phyloP scores from a whole-genome alignment of 2,329 filamentous ascomycete species.

The Dactylellina sp. region DNA sequence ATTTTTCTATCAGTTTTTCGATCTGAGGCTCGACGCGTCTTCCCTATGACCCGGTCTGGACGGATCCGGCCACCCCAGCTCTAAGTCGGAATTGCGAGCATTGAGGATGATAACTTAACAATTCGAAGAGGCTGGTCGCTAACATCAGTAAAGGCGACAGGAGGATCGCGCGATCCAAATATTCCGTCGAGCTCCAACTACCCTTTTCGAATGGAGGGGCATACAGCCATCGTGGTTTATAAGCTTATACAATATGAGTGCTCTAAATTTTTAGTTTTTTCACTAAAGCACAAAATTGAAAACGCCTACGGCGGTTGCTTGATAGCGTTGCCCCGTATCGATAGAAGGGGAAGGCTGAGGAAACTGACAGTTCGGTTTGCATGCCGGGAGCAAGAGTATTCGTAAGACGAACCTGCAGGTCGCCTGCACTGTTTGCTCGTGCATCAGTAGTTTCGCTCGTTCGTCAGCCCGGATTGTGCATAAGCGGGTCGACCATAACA shows the following conservation, averaged over 20 bases:
- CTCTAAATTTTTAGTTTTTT: no score
- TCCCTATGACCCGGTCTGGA: constrained; percentile 28
- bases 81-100: neutral
- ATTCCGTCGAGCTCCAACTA: neutral
- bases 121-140: no score
- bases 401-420: constrained; percentile 41
- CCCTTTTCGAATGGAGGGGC: neutral
- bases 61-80: constrained; percentile 36
- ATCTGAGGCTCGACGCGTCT: no score
- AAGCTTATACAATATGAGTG: neutral
- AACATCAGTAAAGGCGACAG: neutral
- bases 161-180: neutral
- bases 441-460: constrained; percentile 24
- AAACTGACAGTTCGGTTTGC: neutral
- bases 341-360: constrained; percentile 48
- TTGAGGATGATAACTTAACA: no score
- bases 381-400: constrained; percentile 25
- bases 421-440: constrained; percentile 39
- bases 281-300: constrained; percentile 4
- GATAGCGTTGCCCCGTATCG: constrained; percentile 17
- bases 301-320: constrained; percentile 36
- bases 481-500: constrained; percentile 12
- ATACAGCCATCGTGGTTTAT: neutral
- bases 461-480: constrained; percentile 42
- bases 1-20: no score